Base-by-base conservation (phyloP, 2,329 filamentous ascomycete genomes). In the Aureobasidium sp. region DNA sequence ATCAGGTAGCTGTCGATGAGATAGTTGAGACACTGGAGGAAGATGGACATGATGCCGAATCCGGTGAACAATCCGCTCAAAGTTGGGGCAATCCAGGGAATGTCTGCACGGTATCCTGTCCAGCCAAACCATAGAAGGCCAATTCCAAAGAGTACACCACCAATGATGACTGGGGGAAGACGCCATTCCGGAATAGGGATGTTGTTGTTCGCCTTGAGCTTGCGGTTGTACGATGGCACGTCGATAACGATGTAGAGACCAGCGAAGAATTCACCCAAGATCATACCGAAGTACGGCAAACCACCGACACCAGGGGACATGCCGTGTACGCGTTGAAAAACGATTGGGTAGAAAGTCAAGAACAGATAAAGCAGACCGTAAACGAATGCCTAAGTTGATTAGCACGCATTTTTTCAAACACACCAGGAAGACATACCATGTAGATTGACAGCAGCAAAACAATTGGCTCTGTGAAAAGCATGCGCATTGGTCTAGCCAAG, bases 271-370 rank as follows among this genome's bases (percentile, higher is more conserved):
- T 72, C 68, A 15, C 68, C 68, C 48, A 64, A 17, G 13, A 68
- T 68, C 65, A 96, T 90, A 61, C 91, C 91, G 68, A 96, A 90
- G 47, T 91, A 96, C 5, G 90, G 86, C 5, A 96, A 80, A 1
- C 91, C 91, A 4, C 86, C 82, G 20, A 89, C 75, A 62, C 91
- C 91, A 1, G 80, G 69, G 37, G 77, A 84, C 77, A 93, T 87
- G 66, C 83, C 81, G 73, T 96, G 88, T 5, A 91, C 80, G 1
- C 75, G 72, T 64, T 87, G 79, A 76, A 94, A 96, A 52, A 95
- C 88, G 48, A 94, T 83, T 0, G 89, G 87, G 68, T 95, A 95
- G 1, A 90, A 89, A 0, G 90, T 92, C 58, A 96, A 80, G 78
- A 94, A 94, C 29, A 93, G 85, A 70, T 94, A 96, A 1, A 96